Conservation (phyloP, 176 grass and related monocot genomes). For the sorghum (Sorghum bicolor) region Sorghum_bicolor_NCBIv3 NC_012876.2:39615001-39615500, state of each 20-base stretch:
- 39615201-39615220: slow-evolving; percentile 10
- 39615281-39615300: not conserved
- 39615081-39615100: not conserved
- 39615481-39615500: not conserved
- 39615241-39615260: slow-evolving; percentile 16
- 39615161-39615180: slow-evolving; percentile 1
- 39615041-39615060: not conserved
- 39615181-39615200: not conserved
- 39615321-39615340: not conserved
- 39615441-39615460: not conserved
- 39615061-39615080: slow-evolving; percentile 14
- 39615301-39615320: slow-evolving; percentile 4
- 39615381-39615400: not conserved
- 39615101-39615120: slow-evolving; percentile 46
- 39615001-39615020: slow-evolving; percentile 48
- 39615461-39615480: not conserved
- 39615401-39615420: not conserved
- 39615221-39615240: slow-evolving; percentile 30
- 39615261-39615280: slow-evolving; percentile 17
- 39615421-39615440: not conserved
- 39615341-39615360: slow-evolving; percentile 19
- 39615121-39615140: not conserved
- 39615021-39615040: slow-evolving; percentile 22
- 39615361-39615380: not conserved
- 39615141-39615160: slow-evolving; percentile 20